Conservation (phyloP, 2,329 filamentous ascomycete genomes). For the Fulvia fulva region DNA sequence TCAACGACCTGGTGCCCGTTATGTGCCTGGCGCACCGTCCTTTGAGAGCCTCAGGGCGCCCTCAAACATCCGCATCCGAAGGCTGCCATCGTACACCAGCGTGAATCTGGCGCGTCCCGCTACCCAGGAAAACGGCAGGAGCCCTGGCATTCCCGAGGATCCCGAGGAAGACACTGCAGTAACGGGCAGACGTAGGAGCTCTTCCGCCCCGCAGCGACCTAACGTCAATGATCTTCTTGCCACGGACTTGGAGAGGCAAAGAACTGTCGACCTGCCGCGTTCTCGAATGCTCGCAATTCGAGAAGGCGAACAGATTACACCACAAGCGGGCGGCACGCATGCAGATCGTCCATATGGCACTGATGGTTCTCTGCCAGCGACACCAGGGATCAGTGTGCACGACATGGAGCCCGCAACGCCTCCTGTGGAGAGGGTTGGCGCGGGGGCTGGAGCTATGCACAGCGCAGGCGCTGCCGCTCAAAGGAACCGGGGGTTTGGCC, state of each 20-base stretch:
- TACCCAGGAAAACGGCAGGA: constrained; percentile 14
- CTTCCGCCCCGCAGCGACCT: constrained; percentile 31
- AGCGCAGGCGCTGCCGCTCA: constrained; percentile 28
- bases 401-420: constrained; percentile 20
- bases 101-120: constrained; percentile 11
- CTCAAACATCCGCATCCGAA: constrained; percentile 32
- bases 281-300: constrained; percentile 28
- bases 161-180: constrained; percentile 16
- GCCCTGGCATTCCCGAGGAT: constrained; percentile 11
- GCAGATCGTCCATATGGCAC: constrained; percentile 11
- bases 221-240: constrained; percentile 14
- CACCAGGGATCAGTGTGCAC: constrained; percentile 19
- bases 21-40: constrained; percentile 21
- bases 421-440: constrained; percentile 12
- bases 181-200: constrained; percentile 29
- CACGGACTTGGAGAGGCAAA: constrained; percentile 24
- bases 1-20: constrained; percentile 15
- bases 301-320: constrained; percentile 23
- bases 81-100: constrained; percentile 22
- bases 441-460: constrained; percentile 23
- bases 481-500: constrained; percentile 22
- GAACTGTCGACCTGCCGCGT: constrained; percentile 19
- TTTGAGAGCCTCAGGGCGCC: constrained; percentile 30
- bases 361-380: constrained; percentile 14
- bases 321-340: constrained; percentile 8